These are phyloP conservation scores for Ceraceosorus bombacis DNA, from an alignment of 1,284 basidiomycete genomes.

Conservation along the genomic window DNA sequence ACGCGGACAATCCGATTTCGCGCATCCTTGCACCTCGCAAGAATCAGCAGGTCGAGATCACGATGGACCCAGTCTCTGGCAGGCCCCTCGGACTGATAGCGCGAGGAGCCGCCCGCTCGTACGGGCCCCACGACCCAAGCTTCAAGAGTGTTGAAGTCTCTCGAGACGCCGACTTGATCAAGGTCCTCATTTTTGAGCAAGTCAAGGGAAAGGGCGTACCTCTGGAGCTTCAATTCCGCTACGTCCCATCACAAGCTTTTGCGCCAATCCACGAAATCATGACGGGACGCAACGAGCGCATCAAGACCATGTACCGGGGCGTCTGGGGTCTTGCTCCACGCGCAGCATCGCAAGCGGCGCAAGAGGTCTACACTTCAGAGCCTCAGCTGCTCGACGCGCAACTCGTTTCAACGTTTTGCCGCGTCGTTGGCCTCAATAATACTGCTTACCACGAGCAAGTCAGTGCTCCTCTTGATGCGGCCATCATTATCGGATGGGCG, in stretches of 20 bases:
- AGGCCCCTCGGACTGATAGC: conserved; percentile 55
- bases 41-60: conserved; percentile 68
- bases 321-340: conserved; percentile 28
- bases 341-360: conserved; percentile 8
- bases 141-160: conserved; percentile 72
- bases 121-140: conserved; percentile 62
- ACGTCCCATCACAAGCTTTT: conserved; percentile 79
- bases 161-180: conserved; percentile 53
- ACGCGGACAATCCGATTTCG: conserved; percentile 81
- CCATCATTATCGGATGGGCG: conserved; percentile 89
- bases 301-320: conserved; percentile 58
- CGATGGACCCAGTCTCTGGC: conserved; percentile 50
- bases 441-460: conserved; percentile 75
- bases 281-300: conserved; percentile 74
- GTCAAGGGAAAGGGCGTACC: conserved; percentile 69
- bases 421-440: conserved; percentile 83
- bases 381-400: conserved; percentile 53
- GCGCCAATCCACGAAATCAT: conserved; percentile 89
- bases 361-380: conserved; percentile 20
- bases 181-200: conserved; percentile 76
- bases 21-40: conserved; percentile 75
- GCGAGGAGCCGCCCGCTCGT: conserved; percentile 74
- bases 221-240: conserved; percentile 72
- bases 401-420: conserved; percentile 81
- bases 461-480: conserved; percentile 82